A percentile compares a stretch with the other conserved stretches of the same genome.
Evolutionary conservation across 257 asterid genomes (phyloP).

Genomic region (Solanum raphanifolium): DNA sequence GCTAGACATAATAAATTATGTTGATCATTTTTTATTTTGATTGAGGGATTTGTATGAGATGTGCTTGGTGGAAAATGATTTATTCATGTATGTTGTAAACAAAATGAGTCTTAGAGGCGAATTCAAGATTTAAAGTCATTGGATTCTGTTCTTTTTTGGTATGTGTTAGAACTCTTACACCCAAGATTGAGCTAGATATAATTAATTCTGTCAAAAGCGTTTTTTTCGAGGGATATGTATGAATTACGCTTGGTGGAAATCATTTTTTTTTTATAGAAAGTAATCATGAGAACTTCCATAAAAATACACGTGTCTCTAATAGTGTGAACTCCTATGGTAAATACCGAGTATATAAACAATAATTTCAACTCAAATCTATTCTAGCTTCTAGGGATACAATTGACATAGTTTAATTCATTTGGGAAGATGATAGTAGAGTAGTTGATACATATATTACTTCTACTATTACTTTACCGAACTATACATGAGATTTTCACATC

Average conservation of each 20-base stretch:
- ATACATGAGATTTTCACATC: background rate
- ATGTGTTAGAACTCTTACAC: background rate
- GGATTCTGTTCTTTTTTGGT: background rate
- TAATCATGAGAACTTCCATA: background rate
- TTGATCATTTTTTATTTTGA: background rate
- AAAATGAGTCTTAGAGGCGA: background rate
- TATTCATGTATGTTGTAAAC: background rate
- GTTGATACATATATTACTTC: background rate
- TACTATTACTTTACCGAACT: background rate
- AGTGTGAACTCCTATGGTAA: background rate
- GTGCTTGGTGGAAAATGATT: background rate
- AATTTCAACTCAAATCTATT: background rate
- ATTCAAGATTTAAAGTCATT: background rate
- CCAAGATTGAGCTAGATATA: background rate
- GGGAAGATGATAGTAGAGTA: background rate
- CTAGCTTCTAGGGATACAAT: background rate
- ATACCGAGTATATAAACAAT: background rate
- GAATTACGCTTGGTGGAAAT: background rate
- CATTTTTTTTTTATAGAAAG: no score
- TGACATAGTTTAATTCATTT: background rate
- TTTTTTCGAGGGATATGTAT: background rate
- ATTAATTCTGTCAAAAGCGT: background rate
- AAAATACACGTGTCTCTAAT: background rate
- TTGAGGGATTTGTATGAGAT: background rate
- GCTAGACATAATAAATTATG: background rate